Base-by-base conservation (phyloP, 2,329 filamentous ascomycete species). In the Sporothrix luriei region DNA sequence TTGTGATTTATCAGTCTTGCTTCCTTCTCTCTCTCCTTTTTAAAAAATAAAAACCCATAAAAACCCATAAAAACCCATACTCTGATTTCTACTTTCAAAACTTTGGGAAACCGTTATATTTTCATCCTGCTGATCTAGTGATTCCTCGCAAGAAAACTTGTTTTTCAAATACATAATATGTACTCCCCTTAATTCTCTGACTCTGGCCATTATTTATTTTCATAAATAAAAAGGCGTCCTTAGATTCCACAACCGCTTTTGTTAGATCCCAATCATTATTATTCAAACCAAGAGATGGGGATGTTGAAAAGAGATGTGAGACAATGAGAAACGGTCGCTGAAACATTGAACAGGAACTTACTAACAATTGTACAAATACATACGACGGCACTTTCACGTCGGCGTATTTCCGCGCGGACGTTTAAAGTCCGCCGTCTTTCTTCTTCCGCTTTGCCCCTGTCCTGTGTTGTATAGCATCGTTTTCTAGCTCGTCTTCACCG, bases 351-450 rank as follows among this genome's bases (percentile, higher is more conserved):
- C 33, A 24, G n/a, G 49, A 21, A 24, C 33, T 43, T 13, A 59
- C 55, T 40, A 59, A 59, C 55, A 59, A 59, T 59, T 40, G 13
- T 19, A 59, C 54, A 5, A n/a, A 11, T n/a, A 24, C 51, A 14
- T 29, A 5, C 24, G 21, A 54, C 10, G 6, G 52, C 26, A n/a
- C 52, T 55, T 19, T 33, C 26, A 38, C 52, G 11, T n/a, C 26
- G 5, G 10, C 52, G 5, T 7, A 2, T 29, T 29, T 7, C 11
- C 51, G 16, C 26, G 14, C 14, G 14, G 21, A 24, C 16, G 19
- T 61, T 19, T 61, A n/a, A n/a, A n/a, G 21, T 24, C 9, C 29
- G n/a, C 40, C 40, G 11, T 5, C 40, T n/a, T 4, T 40, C 14
- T 40, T 5, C 40, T 40, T 40, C n/a, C 16, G 10, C 33, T 21